Percentiles rank a stretch among this genome's conserved stretches.
Conservation (phyloP, 208 protist genomes). For the Trypanosoma congolense region DNA sequence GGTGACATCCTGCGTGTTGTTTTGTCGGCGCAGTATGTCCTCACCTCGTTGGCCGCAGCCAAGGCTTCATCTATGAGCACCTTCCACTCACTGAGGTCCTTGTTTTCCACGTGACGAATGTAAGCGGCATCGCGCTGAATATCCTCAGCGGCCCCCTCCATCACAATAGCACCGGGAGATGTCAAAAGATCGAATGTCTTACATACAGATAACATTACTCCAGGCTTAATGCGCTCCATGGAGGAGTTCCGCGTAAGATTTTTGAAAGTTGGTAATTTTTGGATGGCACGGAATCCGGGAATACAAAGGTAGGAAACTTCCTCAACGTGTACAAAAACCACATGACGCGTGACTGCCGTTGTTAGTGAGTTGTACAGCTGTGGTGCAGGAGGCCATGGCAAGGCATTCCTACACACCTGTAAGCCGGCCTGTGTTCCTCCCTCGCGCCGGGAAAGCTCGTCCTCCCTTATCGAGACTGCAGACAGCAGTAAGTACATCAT, state of each 20-base stretch:
- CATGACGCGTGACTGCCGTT: conserved; percentile 28
- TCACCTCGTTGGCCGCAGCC: conserved; percentile 13
- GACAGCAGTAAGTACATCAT: conserved; percentile 61
- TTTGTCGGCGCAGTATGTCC: too few relatives aligned
- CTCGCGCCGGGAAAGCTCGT: conserved; percentile 2
- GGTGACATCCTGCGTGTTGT: too few relatives aligned
- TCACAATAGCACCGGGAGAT: conserved; percentile 59
- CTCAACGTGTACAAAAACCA: conserved; percentile 56
- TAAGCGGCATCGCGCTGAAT: conserved; percentile 25
- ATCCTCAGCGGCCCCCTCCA: conserved; percentile 41
- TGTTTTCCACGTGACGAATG: conserved; percentile 35
- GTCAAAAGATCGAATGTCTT: conserved; percentile 75
- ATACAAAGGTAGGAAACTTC: conserved; percentile 44
- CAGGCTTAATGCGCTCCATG: conserved; percentile 25
- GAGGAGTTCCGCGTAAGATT: conserved; percentile 41
- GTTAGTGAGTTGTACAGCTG: conserved; percentile 44
- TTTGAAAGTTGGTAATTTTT: conserved; percentile 44
- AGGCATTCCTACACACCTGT: conserved; percentile 8
- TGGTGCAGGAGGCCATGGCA: conserved; percentile 76
- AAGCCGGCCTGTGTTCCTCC: neutral
- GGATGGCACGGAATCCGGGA: conserved; percentile 25
- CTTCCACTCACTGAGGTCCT: conserved; percentile 32
- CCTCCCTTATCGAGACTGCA: conserved; percentile 36
- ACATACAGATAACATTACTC: conserved; percentile 24
- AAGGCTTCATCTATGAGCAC: conserved; percentile 25